phyloP scores from a whole-genome alignment of 257 asterid genomes.

The Solanum verrucosum region DNA sequence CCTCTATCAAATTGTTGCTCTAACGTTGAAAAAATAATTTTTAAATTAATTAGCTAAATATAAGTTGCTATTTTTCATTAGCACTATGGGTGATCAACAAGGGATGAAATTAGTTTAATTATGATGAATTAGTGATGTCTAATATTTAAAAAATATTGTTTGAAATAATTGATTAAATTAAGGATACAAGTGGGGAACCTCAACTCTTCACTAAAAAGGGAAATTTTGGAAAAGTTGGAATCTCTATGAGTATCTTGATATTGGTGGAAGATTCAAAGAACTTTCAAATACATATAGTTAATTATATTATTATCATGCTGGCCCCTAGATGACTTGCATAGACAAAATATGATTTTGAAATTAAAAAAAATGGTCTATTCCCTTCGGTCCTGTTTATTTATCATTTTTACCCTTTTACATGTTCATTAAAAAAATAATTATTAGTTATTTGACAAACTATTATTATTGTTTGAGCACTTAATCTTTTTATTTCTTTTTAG shows the following conservation, averaged over 20 bases:
- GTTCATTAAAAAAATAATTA: not conserved
- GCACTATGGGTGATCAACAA: not conserved
- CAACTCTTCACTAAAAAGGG: not conserved
- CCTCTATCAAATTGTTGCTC: not conserved
- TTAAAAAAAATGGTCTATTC: not conserved
- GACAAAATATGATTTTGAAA: not conserved
- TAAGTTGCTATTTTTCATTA: not conserved
- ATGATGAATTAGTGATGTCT: not conserved
- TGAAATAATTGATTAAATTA: not conserved
- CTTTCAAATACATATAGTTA: not conserved
- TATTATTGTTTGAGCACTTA: not conserved
- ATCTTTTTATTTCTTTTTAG: not conserved
- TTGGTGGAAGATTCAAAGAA: not conserved
- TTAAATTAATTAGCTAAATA: not conserved
- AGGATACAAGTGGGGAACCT: not conserved
- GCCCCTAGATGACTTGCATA: not conserved
- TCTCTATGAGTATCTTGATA: not conserved
- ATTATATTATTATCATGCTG: not conserved
- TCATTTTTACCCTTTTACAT: not conserved
- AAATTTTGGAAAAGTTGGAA: not conserved
- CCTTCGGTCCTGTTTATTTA: not conserved
- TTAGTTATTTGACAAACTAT: not conserved
- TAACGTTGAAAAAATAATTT: not conserved
- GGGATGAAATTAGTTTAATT: not conserved
- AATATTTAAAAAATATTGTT: not conserved